Conservation (phyloP, 2,329 filamentous ascomycete species). For the Ophiostoma himal-ulmi region DNA sequence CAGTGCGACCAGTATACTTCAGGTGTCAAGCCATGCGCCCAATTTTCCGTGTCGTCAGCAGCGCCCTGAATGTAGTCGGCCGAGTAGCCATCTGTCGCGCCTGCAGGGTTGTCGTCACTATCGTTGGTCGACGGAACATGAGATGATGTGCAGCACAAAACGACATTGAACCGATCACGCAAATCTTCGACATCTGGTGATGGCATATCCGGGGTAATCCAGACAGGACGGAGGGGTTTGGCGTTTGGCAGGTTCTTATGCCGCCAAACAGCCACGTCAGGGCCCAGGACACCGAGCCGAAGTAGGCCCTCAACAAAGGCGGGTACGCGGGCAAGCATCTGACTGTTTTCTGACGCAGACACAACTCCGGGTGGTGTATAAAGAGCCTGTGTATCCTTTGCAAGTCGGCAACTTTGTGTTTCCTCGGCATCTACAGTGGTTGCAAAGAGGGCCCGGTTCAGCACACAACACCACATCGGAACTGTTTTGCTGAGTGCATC, state of each 20-base stretch:
- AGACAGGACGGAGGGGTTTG: slow-evolving; percentile 71
- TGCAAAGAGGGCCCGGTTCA: slow-evolving; percentile 76
- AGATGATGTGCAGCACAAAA: slow-evolving; percentile 84
- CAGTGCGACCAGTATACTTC: slow-evolving; percentile 71
- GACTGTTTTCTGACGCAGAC: slow-evolving; percentile 67
- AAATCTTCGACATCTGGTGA: slow-evolving; percentile 34
- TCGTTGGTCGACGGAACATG: slow-evolving; percentile 61
- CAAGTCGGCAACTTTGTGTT: background rate
- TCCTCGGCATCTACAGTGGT: slow-evolving; percentile 18
- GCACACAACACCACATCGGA: slow-evolving; percentile 84
- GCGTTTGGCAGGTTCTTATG: slow-evolving; percentile 49
- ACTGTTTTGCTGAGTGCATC: slow-evolving; percentile 92
- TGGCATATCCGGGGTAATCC: slow-evolving; percentile 51
- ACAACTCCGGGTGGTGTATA: slow-evolving; percentile 68
- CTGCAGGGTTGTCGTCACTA: slow-evolving; percentile 38
- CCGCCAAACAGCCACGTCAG: slow-evolving; percentile 33
- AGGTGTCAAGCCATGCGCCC: slow-evolving; percentile 76
- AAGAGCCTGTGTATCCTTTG: slow-evolving; percentile 43
- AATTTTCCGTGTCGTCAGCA: slow-evolving; percentile 90
- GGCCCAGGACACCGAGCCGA: slow-evolving; percentile 53
- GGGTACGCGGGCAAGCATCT: slow-evolving; percentile 60
- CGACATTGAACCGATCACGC: slow-evolving; percentile 54
- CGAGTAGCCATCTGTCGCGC: slow-evolving; percentile 61
- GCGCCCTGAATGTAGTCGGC: slow-evolving; percentile 95
- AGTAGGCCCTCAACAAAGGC: slow-evolving; percentile 48